Conservation (phyloP, 176 grass and related monocot genomes). For the Zea luxurians region DNA sequence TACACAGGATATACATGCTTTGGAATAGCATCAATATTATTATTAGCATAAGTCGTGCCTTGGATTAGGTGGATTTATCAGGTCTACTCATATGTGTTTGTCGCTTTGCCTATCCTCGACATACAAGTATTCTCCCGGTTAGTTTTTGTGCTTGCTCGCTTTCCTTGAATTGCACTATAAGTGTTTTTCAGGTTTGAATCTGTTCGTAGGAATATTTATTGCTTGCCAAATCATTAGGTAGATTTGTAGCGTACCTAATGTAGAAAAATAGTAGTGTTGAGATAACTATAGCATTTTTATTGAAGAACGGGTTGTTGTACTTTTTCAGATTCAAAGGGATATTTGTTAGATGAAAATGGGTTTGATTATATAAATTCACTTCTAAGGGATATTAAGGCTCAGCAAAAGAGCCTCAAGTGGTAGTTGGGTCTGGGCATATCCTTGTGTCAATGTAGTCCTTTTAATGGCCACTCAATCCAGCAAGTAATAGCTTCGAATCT, state of each 20-base stretch:
- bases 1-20: constrained; percentile 27
- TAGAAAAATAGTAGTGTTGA: background rate
- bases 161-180: background rate
- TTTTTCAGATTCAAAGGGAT: constrained; percentile 90
- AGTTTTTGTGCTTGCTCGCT: background rate
- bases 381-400: constrained; percentile 82
- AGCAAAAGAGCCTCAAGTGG: constrained; percentile 89
- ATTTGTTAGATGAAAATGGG: constrained; percentile 87
- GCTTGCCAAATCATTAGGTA: constrained; percentile 7
- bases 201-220: constrained; percentile 12
- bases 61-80: constrained; percentile 15
- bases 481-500: too few species aligned
- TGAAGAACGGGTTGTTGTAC: constrained; percentile 10
- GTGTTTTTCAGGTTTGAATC: background rate
- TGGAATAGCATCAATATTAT: background rate
- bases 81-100: background rate
- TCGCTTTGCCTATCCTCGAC: background rate
- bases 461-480: too few species aligned
- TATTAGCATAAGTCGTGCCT: background rate
- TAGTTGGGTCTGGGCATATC: too few species aligned
- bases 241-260: background rate
- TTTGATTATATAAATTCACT: constrained; percentile 96
- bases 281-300: constrained; percentile 19
- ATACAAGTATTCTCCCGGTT: constrained; percentile 9
- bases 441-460: too few species aligned